Evolutionary conservation across 1,284 basidiomycete species (phyloP).

Genomic region (Ganoderma resinaceum): DNA sequence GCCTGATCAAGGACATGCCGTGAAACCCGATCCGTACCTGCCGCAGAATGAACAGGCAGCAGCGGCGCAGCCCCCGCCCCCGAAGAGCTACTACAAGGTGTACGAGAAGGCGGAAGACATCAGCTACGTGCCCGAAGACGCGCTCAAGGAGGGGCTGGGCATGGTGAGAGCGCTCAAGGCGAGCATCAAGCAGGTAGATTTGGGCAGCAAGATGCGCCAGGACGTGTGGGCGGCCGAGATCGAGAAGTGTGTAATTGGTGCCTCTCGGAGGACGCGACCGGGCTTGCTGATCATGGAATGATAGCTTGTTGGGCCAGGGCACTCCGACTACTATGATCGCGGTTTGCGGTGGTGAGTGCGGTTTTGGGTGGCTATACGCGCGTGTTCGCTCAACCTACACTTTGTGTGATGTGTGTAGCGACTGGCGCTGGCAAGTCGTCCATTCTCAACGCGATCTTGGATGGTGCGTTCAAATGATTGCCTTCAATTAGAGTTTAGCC

Average conservation of each 20-base stretch:
- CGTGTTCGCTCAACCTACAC: background rate
- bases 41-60: conserved; percentile 5
- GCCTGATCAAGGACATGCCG: conserved; percentile 3
- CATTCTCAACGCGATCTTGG: conserved; percentile 63
- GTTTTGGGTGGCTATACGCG: background rate
- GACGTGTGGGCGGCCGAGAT: conserved; percentile 68
- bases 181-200: conserved; percentile 51
- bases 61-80: conserved; percentile 11
- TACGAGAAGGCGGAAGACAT: conserved; percentile 49
- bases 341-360: conserved; percentile 59
- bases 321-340: conserved; percentile 65
- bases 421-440: conserved; percentile 70
- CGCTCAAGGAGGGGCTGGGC: conserved; percentile 55
- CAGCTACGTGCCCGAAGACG: conserved; percentile 54
- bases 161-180: conserved; percentile 59
- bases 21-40: conserved; percentile 6
- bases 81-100: conserved; percentile 30
- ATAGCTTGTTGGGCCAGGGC: conserved; percentile 55
- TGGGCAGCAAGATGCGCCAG: conserved; percentile 61
- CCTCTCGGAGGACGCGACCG: background rate
- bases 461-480: conserved; percentile 46
- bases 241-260: conserved; percentile 46
- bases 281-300: background rate
- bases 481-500: conserved; percentile 1
- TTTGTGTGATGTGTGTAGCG: conserved; percentile 41